A percentile compares a stretch with the other conserved stretches of the same genome.
phyloP scores from a whole-genome alignment of 2,329 filamentous ascomycete genomes.

The Macroventuria anomochaeta region DNA sequence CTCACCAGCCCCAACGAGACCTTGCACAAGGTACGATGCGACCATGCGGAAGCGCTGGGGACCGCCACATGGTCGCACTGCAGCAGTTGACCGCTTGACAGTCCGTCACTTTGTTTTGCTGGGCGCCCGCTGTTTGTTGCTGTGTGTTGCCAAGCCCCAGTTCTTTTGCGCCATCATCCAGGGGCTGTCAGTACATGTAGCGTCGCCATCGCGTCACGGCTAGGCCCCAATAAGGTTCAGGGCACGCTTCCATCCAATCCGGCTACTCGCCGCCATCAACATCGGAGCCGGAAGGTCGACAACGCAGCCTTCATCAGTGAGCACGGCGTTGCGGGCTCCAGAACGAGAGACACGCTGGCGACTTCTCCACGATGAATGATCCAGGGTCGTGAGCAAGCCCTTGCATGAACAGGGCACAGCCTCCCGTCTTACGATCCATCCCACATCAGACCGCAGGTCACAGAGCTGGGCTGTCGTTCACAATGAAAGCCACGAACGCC shows the following conservation, averaged over 20 bases:
- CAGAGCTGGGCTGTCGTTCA: slow-evolving; percentile 37
- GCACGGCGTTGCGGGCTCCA: neutral
- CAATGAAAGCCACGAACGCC: slow-evolving; percentile 37
- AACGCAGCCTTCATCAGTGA: slow-evolving; percentile 8
- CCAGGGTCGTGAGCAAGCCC: slow-evolving; percentile 10
- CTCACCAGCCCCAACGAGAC: slow-evolving; percentile 16
- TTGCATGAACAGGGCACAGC: slow-evolving; percentile 19
- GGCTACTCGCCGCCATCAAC: slow-evolving; percentile 7
- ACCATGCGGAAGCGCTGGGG: slow-evolving; percentile 28
- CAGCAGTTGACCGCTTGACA: slow-evolving; percentile 44
- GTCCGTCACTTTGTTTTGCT: slow-evolving; percentile 32
- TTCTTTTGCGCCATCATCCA: slow-evolving; percentile 31
- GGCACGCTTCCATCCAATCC: slow-evolving; percentile 12
- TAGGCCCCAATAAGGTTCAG: slow-evolving; percentile 20
- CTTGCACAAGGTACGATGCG: slow-evolving; percentile 36
- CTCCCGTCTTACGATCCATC: slow-evolving; percentile 18
- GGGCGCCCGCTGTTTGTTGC: slow-evolving; percentile 27
- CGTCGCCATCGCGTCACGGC: slow-evolving; percentile 29
- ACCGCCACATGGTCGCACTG: slow-evolving; percentile 30
- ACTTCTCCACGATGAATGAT: slow-evolving; percentile 13
- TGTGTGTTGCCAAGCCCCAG: slow-evolving; percentile 28
- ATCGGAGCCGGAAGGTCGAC: slow-evolving; percentile 9
- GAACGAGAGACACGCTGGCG: slow-evolving; percentile 5
- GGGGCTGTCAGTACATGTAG: slow-evolving; percentile 44
- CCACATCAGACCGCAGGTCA: slow-evolving; percentile 9